Conservation (phyloP, 179 eudicot genomes). For the Beta lomatogona region DNA sequence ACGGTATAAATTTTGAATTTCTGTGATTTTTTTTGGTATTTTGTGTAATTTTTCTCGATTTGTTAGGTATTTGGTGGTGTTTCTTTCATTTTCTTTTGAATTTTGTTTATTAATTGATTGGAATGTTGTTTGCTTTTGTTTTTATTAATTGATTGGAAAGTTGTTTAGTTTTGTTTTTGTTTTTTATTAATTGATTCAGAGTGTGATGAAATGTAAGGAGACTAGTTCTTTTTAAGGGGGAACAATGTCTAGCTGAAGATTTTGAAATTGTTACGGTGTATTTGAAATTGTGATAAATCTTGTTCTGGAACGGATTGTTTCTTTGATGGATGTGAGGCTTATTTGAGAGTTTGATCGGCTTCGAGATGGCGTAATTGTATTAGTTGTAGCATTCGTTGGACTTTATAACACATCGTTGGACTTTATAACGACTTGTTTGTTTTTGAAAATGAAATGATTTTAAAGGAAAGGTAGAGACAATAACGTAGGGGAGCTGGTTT, state of each 20-base stretch:
- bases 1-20: slow-evolving; percentile 36
- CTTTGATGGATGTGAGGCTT: not conserved
- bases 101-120: too few relatives aligned
- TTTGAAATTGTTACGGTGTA: not conserved
- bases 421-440: not conserved
- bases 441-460: not conserved
- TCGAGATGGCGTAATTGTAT: not conserved
- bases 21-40: not conserved
- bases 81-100: too few relatives aligned
- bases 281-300: not conserved
- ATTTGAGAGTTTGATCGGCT: too few relatives aligned
- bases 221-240: not conserved
- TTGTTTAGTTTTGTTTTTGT: not conserved
- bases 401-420: not conserved
- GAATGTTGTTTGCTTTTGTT: not conserved
- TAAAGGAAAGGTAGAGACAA: not conserved
- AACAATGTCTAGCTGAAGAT: too few relatives aligned
- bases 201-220: not conserved
- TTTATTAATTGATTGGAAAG: not conserved
- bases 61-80: not conserved
- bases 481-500: not conserved
- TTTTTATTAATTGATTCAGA: not conserved
- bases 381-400: not conserved
- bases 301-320: not conserved
- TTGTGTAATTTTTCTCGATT: not conserved